These are phyloP conservation scores for Pelargonium exstipulatum DNA, from an alignment of 441 rosid genomes.

Conservation along the genomic window DNA sequence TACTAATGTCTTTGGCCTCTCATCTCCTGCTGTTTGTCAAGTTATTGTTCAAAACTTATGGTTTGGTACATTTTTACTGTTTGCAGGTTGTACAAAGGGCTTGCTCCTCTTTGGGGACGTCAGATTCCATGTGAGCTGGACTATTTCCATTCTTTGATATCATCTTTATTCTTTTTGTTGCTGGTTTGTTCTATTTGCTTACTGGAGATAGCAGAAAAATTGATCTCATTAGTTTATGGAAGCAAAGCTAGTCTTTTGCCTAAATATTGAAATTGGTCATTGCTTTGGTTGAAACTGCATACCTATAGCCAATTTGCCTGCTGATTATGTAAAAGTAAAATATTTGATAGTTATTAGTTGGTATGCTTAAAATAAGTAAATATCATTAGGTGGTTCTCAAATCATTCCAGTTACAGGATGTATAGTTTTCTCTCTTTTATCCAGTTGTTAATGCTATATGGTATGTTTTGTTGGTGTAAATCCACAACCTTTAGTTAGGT, in stretches of 20 bases:
- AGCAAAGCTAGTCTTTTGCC: too few species aligned
- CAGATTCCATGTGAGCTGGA: constrained; percentile 85
- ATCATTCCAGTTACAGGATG: neutral
- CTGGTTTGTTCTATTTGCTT: neutral
- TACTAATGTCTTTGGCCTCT: neutral
- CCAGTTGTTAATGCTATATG: neutral
- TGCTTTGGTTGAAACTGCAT: too few species aligned
- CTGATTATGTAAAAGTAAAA: neutral
- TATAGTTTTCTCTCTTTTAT: neutral
- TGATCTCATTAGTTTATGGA: too few species aligned
- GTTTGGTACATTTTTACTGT: neutral
- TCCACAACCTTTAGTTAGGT: neutral
- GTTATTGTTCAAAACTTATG: too few species aligned
- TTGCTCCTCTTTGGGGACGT: constrained; percentile 99
- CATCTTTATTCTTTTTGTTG: neutral
- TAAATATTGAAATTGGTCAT: too few species aligned
- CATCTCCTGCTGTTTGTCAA: too few species aligned
- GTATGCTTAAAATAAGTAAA: neutral
- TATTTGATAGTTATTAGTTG: neutral
- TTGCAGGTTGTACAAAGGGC: constrained; percentile 88
- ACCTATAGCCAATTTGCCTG: too few species aligned
- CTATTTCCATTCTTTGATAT: neutral
- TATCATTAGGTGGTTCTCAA: neutral
- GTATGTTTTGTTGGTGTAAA: neutral
- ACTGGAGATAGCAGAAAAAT: neutral